Evolutionary conservation across 331 rosid species (phyloP).

Genomic region (Rhamnella rubrinervis): DNA sequence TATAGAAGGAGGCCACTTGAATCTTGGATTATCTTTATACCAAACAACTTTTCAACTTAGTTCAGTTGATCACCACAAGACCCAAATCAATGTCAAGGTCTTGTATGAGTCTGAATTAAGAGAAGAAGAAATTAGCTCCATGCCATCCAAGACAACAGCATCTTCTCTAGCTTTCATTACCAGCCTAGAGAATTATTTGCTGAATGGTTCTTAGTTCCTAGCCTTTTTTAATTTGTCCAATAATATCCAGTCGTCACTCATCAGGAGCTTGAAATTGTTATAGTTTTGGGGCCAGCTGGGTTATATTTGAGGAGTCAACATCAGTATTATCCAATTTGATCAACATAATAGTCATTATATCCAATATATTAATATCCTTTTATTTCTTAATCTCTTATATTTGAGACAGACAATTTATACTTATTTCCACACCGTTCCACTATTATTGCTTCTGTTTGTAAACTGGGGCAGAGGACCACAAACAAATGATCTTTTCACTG

Average conservation of each 20-base stretch:
- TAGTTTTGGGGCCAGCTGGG: too few species aligned
- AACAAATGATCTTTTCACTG: too few species aligned
- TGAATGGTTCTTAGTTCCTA: conserved; percentile 7
- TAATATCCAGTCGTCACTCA: neutral
- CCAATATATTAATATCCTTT: too few species aligned
- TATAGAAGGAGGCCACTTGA: conserved; percentile 30
- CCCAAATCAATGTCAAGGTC: conserved; percentile 25
- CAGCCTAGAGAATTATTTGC: conserved; percentile 11
- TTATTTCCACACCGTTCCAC: too few species aligned
- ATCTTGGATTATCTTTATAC: conserved; percentile 30
- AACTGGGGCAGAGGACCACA: too few species aligned
- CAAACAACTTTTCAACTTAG: conserved; percentile 28
- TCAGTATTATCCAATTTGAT: too few species aligned
- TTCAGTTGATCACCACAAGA: conserved; percentile 12
- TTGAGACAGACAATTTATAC: too few species aligned
- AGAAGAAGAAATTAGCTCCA: conserved; percentile 2
- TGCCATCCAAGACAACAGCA: conserved; percentile 6
- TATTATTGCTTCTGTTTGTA: too few species aligned
- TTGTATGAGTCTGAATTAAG: conserved; percentile 24
- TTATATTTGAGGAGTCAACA: too few species aligned
- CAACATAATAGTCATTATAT: too few species aligned
- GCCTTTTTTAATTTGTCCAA: neutral
- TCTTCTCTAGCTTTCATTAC: conserved; percentile 14
- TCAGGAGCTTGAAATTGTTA: too few species aligned
- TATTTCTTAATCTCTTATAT: too few species aligned